Evolutionary conservation across 2,329 filamentous ascomycete genomes (phyloP), one percentile per base, ranked within the genome.

Genomic region (Penicillium palitans): DNA sequence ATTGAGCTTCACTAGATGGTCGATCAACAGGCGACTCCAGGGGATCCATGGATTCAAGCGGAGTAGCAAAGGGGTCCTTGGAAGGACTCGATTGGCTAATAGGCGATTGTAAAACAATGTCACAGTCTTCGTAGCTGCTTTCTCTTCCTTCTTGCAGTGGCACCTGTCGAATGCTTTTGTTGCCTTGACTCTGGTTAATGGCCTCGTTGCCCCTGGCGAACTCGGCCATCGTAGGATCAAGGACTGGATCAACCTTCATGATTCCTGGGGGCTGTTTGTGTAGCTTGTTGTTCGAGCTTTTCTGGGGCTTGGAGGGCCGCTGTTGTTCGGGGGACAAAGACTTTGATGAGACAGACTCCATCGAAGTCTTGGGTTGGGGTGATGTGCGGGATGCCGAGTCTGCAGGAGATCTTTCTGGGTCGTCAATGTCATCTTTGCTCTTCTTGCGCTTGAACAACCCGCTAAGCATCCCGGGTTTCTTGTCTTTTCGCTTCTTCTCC

Each of bases 401-500:
- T 72, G 85, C 81, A 2, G 86, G 88, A 44, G 81, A 77, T 72
- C 88, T 89, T 63, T 87, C 86, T 52, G 57, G 52, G n/a, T 77
- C 75, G 39, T 84, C 82, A 39, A 70, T 61, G 7, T 78, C 74
- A 47, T 78, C 74, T 55, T 84, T 81, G 25, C 67, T 65, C n/a
- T 87, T 85, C 68, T 87, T 87, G 58, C 85, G 80, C 66, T 87
- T 87, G 77, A 88, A 88, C 7, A 88, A 75, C 6, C 87, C 87
- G 68, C 87, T 88, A 47, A 91, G 83, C 84, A 90, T 90, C 49
- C 87, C 86, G 6, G 84, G 79, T 71, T 91, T 89, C 78, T 88
- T 89, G 60, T 84, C 84, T 66, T 87, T 92, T 73, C 86, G 88
- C 72, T 87, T 90, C 75, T 89, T 90, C 65, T 90, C 88, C 49